These are phyloP conservation scores for Rhizopogon salebrosus DNA, from an alignment of 768 basidiomycete genomes.

Conservation along the genomic window DNA sequence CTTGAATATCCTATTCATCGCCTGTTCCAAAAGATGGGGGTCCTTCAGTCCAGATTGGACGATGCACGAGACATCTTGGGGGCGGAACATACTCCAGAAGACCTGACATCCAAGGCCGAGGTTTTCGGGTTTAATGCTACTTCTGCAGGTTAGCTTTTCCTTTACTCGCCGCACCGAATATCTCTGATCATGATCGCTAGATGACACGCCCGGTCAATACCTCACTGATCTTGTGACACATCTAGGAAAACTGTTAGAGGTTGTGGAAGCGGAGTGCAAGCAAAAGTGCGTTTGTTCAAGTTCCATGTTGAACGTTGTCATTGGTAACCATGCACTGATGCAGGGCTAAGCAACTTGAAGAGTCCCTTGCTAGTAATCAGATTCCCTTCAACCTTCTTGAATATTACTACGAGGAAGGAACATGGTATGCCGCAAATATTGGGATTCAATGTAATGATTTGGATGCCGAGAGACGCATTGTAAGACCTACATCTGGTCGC, in stretches of 20 bases:
- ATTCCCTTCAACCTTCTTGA: neutral
- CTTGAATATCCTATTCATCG: neutral
- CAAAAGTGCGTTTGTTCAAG: neutral
- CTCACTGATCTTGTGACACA: neutral
- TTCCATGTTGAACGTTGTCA: neutral
- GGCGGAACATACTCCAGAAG: neutral
- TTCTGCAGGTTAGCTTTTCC: neutral
- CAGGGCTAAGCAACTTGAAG: neutral
- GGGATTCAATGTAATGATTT: neutral
- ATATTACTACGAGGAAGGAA: neutral
- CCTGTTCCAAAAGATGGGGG: neutral
- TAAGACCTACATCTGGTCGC: neutral
- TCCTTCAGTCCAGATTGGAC: neutral
- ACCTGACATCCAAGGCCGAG: neutral
- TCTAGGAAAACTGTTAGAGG: neutral
- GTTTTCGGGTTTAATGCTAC: neutral
- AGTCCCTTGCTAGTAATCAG: neutral
- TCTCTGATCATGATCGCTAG: neutral
- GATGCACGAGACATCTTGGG: neutral
- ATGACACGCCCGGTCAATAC: neutral
- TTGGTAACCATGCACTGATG: neutral
- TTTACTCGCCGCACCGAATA: neutral
- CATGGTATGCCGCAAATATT: neutral
- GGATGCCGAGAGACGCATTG: neutral
- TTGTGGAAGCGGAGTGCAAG: neutral